These are phyloP conservation scores for Mortierella alpina DNA, from an alignment of 192 early-diverging fungal genomes.

Conservation along the genomic window DNA sequence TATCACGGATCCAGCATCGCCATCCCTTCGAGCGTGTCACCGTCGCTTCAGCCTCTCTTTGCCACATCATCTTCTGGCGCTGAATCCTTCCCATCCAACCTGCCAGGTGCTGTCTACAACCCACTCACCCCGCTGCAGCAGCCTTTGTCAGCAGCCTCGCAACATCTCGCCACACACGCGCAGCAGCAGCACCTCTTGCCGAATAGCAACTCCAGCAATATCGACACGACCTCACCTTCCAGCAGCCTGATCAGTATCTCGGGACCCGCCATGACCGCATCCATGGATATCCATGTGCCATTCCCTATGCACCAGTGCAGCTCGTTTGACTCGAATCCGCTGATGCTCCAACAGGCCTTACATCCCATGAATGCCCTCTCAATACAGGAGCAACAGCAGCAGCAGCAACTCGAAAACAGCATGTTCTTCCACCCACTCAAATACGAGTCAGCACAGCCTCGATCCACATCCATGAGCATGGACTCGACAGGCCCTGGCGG, in stretches of 20 bases:
- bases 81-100: too few species aligned
- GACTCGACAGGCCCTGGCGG: background rate
- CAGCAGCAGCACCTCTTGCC: background rate
- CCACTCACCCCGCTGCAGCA: background rate
- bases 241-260: slow-evolving; percentile 15
- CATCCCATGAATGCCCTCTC: slow-evolving; percentile 6
- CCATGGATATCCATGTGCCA: slow-evolving; percentile 44
- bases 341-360: slow-evolving; percentile 24
- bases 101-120: too few species aligned
- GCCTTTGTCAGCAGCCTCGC: background rate
- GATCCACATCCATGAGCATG: background rate
- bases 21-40: background rate
- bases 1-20: background rate
- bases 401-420: slow-evolving; percentile 18
- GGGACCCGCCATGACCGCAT: slow-evolving; percentile 15
- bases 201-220: too few species aligned
- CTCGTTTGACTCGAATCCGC: slow-evolving; percentile 9
- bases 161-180: background rate
- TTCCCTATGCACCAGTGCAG: slow-evolving; percentile 28
- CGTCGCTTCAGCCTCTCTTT: too few species aligned
- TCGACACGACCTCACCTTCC: slow-evolving; percentile 1
- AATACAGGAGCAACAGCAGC: slow-evolving; percentile 31
- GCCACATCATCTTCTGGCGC: too few species aligned
- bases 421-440: slow-evolving; percentile 19
- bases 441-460: slow-evolving; percentile 1